Evolutionary conservation across 2,329 filamentous ascomycete genomes (phyloP).

Genomic region (Chrysoporthe cubensis): DNA sequence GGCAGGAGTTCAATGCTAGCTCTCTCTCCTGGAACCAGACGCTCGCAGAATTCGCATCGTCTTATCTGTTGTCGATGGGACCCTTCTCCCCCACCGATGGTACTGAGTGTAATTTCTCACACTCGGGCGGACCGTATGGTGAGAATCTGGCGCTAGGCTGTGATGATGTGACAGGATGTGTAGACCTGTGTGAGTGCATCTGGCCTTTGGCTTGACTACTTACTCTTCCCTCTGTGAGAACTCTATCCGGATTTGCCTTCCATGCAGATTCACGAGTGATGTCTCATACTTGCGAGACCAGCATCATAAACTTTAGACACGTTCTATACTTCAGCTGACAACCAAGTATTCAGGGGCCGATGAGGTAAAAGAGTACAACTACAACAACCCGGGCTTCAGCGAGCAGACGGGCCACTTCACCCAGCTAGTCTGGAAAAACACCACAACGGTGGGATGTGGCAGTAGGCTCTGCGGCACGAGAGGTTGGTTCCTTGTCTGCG

Average conservation of each 20-base stretch:
- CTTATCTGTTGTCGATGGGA: slow-evolving; percentile 48
- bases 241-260: background rate
- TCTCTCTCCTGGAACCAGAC: slow-evolving; percentile 68
- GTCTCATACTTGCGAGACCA: background rate
- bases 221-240: background rate
- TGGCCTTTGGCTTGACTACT: background rate
- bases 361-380: slow-evolving; percentile 64
- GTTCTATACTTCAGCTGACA: background rate
- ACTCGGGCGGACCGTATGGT: slow-evolving; percentile 67
- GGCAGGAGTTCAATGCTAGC: slow-evolving; percentile 63
- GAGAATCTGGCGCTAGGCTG: slow-evolving; percentile 77
- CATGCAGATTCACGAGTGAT: background rate
- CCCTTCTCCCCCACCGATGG: background rate
- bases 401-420: slow-evolving; percentile 72
- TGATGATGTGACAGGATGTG: slow-evolving; percentile 57
- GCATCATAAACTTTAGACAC: too few species aligned
- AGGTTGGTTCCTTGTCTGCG: slow-evolving; percentile 71
- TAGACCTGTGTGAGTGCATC: slow-evolving; percentile 58
- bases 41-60: slow-evolving; percentile 56
- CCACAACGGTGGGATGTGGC: slow-evolving; percentile 61
- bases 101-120: slow-evolving; percentile 51
- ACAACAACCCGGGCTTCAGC: slow-evolving; percentile 56
- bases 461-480: slow-evolving; percentile 46
- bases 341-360: slow-evolving; percentile 48
- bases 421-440: slow-evolving; percentile 72